A percentile compares a stretch with the other conserved stretches of the same genome.
phyloP scores from a whole-genome alignment of 148 eudicot species.

The Silene uniflora region DNA sequence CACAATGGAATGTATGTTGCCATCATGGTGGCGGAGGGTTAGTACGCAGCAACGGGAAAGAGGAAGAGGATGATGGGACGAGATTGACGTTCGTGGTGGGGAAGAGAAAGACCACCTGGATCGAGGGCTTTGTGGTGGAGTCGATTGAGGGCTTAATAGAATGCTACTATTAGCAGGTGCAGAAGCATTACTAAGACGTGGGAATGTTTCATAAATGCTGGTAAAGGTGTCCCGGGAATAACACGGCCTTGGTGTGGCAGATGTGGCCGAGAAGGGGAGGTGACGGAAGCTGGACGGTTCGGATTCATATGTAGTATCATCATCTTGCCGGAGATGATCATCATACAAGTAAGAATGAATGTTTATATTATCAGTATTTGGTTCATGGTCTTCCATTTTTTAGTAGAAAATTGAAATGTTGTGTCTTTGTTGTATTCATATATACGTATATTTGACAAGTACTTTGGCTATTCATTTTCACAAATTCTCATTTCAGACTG shows the following conservation, averaged over 20 bases:
- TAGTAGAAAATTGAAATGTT: too few relatives aligned
- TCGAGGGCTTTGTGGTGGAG: conserved; percentile 33
- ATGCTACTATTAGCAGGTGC: neutral
- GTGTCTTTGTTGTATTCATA: too few relatives aligned
- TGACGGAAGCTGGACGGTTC: conserved; percentile 24
- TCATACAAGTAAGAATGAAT: neutral
- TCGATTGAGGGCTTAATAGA: neutral
- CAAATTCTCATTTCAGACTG: too few relatives aligned
- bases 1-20: conserved; percentile 44
- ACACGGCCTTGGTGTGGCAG: neutral
- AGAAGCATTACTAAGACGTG: neutral
- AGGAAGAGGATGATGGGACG: conserved; percentile 29
- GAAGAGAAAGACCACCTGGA: conserved; percentile 37
- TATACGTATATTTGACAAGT: too few relatives aligned
- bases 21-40: conserved; percentile 51
- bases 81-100: conserved; percentile 27
- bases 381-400: too few relatives aligned
- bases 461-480: too few relatives aligned
- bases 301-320: too few relatives aligned
- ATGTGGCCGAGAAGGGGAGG: neutral
- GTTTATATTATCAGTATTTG: too few relatives aligned
- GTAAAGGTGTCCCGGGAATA: too few relatives aligned
- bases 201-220: neutral
- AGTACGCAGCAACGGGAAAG: conserved; percentile 39
- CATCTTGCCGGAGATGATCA: neutral